Evolutionary conservation across 345 rosid species (phyloP).

Genomic region (Pistacia vera): DNA sequence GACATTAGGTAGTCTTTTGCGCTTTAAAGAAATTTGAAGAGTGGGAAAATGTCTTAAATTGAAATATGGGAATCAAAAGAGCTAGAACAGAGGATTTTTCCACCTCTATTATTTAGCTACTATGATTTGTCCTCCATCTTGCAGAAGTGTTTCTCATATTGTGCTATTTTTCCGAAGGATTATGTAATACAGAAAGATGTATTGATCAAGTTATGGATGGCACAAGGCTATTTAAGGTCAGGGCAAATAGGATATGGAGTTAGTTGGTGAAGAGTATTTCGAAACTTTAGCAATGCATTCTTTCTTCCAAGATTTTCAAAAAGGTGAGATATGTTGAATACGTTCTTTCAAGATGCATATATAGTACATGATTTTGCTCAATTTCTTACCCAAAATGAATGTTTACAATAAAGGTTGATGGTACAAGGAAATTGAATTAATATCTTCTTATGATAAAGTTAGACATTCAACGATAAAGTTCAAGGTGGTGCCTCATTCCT

Average conservation of each 20-base stretch:
- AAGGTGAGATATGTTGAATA: neutral
- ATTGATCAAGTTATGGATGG: neutral
- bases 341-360: neutral
- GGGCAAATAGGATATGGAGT: neutral
- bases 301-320: neutral
- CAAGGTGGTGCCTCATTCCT: neutral
- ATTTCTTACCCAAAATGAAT: neutral
- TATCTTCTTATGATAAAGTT: neutral
- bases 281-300: neutral
- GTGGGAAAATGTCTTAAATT: neutral
- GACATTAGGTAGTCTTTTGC: neutral
- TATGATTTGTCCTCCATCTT: neutral
- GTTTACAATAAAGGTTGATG: neutral
- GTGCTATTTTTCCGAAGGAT: conserved; percentile 2
- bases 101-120: neutral
- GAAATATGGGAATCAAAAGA: neutral
- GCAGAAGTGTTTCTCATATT: neutral
- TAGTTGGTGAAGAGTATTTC: neutral
- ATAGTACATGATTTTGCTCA: conserved; percentile 7
- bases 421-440: conserved; percentile 8
- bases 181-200: neutral
- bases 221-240: neutral
- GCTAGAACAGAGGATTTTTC: neutral
- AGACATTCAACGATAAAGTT: neutral
- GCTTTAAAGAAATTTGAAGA: neutral